Conservation (phyloP, 2,329 filamentous ascomycete genomes). For the Claviceps pusilla region DNA sequence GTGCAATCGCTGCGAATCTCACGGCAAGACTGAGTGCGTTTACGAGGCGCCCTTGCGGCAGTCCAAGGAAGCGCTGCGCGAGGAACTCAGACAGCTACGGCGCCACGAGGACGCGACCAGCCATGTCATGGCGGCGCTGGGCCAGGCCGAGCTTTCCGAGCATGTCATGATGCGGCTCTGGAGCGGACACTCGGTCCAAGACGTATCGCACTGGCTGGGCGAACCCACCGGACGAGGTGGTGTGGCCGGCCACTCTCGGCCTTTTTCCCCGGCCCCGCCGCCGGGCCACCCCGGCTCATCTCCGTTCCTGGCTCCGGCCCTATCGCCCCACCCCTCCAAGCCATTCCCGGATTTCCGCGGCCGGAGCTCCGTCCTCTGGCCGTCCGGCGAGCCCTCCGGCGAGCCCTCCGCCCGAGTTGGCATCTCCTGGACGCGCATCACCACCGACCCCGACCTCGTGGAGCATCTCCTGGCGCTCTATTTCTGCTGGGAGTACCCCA, state of each 20-base stretch:
- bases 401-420: constrained; percentile 13
- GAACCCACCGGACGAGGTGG: constrained; percentile 3
- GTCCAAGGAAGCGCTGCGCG: constrained; percentile 44
- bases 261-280: not conserved
- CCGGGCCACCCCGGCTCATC: not conserved
- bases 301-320: not conserved
- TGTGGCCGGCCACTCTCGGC: not conserved
- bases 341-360: not conserved
- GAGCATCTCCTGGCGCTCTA: constrained; percentile 50
- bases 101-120: constrained; percentile 38
- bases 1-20: constrained; percentile 35
- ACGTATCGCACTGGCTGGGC: constrained; percentile 38
- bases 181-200: constrained; percentile 36
- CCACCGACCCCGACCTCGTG: constrained; percentile 39
- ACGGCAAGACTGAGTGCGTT: constrained; percentile 34
- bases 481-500: constrained; percentile 63
- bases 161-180: constrained; percentile 38
- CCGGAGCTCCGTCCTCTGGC: not conserved
- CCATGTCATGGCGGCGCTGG: constrained; percentile 37
- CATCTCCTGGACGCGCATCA: constrained; percentile 45
- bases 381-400: constrained; percentile 4
- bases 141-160: constrained; percentile 33
- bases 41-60: constrained; percentile 48
- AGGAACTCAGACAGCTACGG: constrained; percentile 41
- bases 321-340: not conserved